Base-by-base conservation (phyloP, 2,329 filamentous ascomycete species). In the Arthroderma uncinatum region DNA sequence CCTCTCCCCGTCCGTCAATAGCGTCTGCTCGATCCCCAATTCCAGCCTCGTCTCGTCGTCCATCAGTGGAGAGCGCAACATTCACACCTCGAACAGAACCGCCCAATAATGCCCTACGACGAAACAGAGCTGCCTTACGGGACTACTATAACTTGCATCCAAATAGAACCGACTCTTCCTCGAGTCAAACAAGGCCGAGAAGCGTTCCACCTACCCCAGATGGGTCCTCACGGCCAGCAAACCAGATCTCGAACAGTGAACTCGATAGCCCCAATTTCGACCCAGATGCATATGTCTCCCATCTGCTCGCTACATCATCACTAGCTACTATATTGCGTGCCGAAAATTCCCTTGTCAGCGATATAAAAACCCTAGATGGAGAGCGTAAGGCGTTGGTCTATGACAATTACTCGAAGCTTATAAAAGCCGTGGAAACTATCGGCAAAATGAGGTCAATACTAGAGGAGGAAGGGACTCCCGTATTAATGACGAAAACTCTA, bases 371-470 rank as follows among this genome's bases (percentile, higher is more conserved):
- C 1, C 78, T 98, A 16, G 93, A 97, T 67, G 92, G 92, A 23
- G 93, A 98, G 78, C 87, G 93, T 71, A 98, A 98, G 74, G 91
- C 92, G 1, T 75, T 98, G 60, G 93, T 98, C 3, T 98, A 98
- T 71, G 92, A 98, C 70, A 98, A 98, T 69, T 98, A 97, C 72
- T 93, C 87, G 64, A 97, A 97, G 74, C 75, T 98, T 63, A 96
- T 98, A 63, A 82, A 86, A n/a, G 93, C 93, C 0, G 96, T 94
- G 9, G 92, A 95, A 71, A 97, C 92, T 2, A 98, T 98, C 66
- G 82, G 87, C 53, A 89, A 88, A 74, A 77, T 78, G 75, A 68
- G 75, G 33, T 66, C 65, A 58, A 76, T 73, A 58, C 76, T 78
- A 70, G 74, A 76, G 62, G 72, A 74, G 53, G 67, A 72, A 2